A percentile compares a stretch with the other conserved stretches of the same genome.
Evolutionary conservation across 345 rosid species (phyloP).

Genomic region (Eucalyptus albens): DNA sequence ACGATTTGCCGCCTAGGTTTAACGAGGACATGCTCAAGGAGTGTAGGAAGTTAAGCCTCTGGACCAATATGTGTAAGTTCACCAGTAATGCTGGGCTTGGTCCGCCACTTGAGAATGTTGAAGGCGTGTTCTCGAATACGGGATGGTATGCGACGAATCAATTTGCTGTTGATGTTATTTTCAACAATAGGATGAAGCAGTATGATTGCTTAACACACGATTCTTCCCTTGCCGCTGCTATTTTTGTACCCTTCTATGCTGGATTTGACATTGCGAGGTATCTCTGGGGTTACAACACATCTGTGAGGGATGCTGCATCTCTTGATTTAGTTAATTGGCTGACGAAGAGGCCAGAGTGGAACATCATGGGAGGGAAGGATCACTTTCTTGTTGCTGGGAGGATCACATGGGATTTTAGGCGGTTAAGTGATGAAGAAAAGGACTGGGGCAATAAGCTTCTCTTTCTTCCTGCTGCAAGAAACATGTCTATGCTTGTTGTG

Average conservation of each 20-base stretch:
- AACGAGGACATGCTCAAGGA: conserved; percentile 11
- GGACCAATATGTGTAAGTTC: conserved; percentile 12
- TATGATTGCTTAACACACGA: conserved; percentile 31
- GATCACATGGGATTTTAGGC: conserved; percentile 7
- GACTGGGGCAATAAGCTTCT: conserved; percentile 12
- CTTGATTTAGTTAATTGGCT: conserved; percentile 5
- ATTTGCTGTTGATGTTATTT: conserved; percentile 39
- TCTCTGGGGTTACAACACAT: conserved; percentile 11
- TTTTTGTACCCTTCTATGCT: conserved; percentile 38
- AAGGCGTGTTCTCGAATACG: conserved; percentile 28
- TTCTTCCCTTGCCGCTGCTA: conserved; percentile 35
- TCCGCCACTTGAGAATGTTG: conserved; percentile 32
- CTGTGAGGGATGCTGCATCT: conserved; percentile 1
- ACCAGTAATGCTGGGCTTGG: conserved; percentile 20
- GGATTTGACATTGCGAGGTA: conserved; percentile 38
- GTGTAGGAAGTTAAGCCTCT: background rate
- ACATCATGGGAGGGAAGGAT: conserved; percentile 5
- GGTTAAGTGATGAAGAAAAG: background rate
- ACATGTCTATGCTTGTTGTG: conserved; percentile 10
- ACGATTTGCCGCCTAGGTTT: conserved; percentile 4
- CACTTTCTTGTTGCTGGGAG: conserved; percentile 12
- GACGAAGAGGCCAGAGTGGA: conserved; percentile 8
- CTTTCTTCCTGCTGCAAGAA: conserved; percentile 2
- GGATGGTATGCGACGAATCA: conserved; percentile 42
- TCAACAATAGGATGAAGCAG: conserved; percentile 41